Evolutionary conservation across 768 basidiomycete species (phyloP).

Genomic region (Cystofilobasidium ferigula): DNA sequence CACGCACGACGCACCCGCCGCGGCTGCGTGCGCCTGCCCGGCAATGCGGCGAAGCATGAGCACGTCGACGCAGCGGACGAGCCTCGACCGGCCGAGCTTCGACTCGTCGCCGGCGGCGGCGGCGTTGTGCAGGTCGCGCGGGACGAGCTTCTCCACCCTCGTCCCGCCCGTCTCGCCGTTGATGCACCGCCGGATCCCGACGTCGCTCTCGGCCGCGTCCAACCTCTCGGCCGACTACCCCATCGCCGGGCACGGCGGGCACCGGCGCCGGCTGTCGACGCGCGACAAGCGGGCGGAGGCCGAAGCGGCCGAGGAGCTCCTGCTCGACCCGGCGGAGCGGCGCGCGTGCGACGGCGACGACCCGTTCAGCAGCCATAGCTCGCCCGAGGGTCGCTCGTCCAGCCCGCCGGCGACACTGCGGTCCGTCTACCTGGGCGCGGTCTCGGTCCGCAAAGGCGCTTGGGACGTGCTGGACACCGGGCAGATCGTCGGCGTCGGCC

Average conservation of each 20-base stretch:
- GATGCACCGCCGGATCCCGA: constrained; percentile 44
- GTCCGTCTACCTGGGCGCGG: constrained; percentile 29
- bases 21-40: constrained; percentile 58
- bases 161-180: constrained; percentile 40
- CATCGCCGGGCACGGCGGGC: constrained; percentile 65
- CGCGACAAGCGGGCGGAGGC: constrained; percentile 37
- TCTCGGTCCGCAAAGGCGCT: constrained; percentile 60
- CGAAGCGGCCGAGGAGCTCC: constrained; percentile 37
- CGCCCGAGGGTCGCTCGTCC: neutral
- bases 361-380: constrained; percentile 8
- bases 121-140: no score
- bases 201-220: constrained; percentile 39
- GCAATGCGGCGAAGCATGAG: constrained; percentile 41
- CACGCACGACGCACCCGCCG: constrained; percentile 47
- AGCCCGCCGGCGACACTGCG: constrained; percentile 25
- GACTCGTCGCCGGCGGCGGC: constrained; percentile 10
- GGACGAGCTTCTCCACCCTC: constrained; percentile 42
- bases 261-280: constrained; percentile 64
- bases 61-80: constrained; percentile 38
- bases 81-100: constrained; percentile 15
- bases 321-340: constrained; percentile 40
- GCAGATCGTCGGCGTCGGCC: constrained; percentile 51
- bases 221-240: constrained; percentile 54
- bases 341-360: neutral
- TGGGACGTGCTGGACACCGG: constrained; percentile 58